phyloP scores from a whole-genome alignment of 257 asterid species.

The Nicotiana tomentosiformis region DNA sequence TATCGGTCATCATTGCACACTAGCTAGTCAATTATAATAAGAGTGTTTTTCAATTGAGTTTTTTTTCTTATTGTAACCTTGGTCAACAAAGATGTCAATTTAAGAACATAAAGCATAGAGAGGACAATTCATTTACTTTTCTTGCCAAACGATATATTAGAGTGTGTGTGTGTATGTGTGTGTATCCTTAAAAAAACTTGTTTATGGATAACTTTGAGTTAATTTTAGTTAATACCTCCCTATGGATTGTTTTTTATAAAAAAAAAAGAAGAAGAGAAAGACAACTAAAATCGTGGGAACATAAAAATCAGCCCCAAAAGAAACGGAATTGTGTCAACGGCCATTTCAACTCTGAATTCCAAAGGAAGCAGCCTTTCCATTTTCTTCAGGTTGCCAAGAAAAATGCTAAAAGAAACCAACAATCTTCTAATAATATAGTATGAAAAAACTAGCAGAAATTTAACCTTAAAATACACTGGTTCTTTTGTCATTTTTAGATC shows the following conservation, averaged over 20 bases:
- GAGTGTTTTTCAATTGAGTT: background rate
- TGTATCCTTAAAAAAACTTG: too few species aligned
- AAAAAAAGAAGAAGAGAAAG: background rate
- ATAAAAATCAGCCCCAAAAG: slow-evolving; percentile 18
- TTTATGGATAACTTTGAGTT: background rate
- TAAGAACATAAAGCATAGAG: too few species aligned
- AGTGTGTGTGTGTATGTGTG: too few species aligned
- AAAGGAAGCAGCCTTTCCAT: slow-evolving; percentile 14
- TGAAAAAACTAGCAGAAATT: background rate
- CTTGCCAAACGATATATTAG: too few species aligned
- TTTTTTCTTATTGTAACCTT: too few species aligned
- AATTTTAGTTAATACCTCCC: background rate
- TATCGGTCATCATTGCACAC: background rate
- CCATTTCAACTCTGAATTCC: slow-evolving; percentile 14
- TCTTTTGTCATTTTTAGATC: slow-evolving; percentile 1
- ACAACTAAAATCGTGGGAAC: slow-evolving; percentile 31
- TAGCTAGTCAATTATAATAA: too few species aligned
- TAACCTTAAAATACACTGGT: background rate
- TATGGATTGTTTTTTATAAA: background rate
- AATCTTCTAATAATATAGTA: background rate
- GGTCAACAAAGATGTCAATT: background rate
- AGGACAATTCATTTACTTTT: too few species aligned
- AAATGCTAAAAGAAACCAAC: background rate
- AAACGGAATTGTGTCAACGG: slow-evolving; percentile 36
- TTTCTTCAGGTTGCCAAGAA: slow-evolving; percentile 26